Percentiles rank a stretch among this genome's conserved stretches.
Conservation (phyloP, 2,329 filamentous ascomycete species). For the Neoscytalidium dimidiatum region DNA sequence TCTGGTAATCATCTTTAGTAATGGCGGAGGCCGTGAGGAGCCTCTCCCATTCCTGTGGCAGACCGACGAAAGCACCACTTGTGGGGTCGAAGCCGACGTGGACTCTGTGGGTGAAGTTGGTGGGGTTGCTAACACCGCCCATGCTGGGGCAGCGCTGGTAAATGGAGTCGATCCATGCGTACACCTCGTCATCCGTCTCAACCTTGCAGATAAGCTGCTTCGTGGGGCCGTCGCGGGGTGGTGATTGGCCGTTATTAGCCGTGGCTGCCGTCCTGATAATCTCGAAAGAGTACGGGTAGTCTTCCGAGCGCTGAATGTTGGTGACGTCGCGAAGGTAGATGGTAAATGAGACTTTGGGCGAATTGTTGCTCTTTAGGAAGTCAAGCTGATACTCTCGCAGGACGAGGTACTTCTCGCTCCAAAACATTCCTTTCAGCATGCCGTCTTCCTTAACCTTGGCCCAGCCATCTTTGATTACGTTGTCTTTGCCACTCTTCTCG, state of each 20-base stretch:
- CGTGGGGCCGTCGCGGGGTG: constrained; percentile 77
- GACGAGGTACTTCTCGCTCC: constrained; percentile 91
- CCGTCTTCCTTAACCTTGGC: constrained; percentile 89
- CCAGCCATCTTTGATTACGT: constrained; percentile 64
- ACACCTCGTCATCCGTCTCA: constrained; percentile 93
- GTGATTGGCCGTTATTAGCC: constrained; percentile 57
- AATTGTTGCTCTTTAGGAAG: constrained; percentile 88
- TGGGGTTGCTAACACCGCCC: constrained; percentile 97
- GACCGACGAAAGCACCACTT: constrained; percentile 89
- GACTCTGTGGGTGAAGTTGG: constrained; percentile 95
- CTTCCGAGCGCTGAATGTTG: constrained; percentile 87
- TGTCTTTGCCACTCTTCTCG: constrained; percentile 39
- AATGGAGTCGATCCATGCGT: constrained; percentile 98
- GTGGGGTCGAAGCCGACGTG: constrained; percentile 97
- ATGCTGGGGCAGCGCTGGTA: constrained; percentile 96
- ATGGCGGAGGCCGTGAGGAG: constrained; percentile 94
- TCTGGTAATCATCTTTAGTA: constrained; percentile 97
- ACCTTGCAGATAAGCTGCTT: constrained; percentile 90
- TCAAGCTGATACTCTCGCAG: constrained; percentile 90
- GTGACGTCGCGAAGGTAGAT: constrained; percentile 85
- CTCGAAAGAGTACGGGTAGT: constrained; percentile 89
- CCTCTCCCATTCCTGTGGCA: constrained; percentile 97
- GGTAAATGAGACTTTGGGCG: constrained; percentile 78
- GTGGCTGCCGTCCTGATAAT: constrained; percentile 75
- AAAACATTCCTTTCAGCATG: constrained; percentile 76